phyloP scores from a whole-genome alignment of 2,329 filamentous ascomycete genomes.

The Clonostachys solani region DNA sequence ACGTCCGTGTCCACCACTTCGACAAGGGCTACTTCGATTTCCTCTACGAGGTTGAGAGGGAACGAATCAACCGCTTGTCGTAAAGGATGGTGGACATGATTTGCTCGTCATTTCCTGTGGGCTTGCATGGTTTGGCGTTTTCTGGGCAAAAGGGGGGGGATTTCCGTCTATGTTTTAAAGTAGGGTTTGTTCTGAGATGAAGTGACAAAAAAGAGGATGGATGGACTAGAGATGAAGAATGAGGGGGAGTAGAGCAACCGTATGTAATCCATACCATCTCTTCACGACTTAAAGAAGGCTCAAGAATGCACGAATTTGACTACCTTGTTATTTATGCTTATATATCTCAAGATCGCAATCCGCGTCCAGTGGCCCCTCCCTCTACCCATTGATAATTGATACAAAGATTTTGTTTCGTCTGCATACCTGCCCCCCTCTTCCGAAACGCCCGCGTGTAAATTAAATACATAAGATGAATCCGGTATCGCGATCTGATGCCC shows the following conservation, averaged over 20 bases:
- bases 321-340: neutral
- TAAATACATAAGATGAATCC: neutral
- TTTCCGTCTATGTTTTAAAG: constrained; percentile 8
- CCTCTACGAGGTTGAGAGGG: constrained; percentile 96
- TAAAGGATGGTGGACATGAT: constrained; percentile 8
- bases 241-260: neutral
- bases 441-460: too few species aligned
- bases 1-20: constrained; percentile 97
- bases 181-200: too few species aligned
- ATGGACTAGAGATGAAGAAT: neutral
- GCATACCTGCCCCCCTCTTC: neutral
- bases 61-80: constrained; percentile 50
- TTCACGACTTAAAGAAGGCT: neutral
- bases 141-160: constrained; percentile 20
- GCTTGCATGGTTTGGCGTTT: constrained; percentile 38
- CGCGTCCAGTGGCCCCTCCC: too few species aligned
- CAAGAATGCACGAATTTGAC: neutral
- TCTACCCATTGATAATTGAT: too few species aligned
- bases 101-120: constrained; percentile 23
- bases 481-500: neutral
- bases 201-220: constrained; percentile 14
- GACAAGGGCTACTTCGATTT: constrained; percentile 99
- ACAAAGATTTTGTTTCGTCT: neutral
- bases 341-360: neutral
- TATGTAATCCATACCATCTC: constrained; percentile 1